Evolutionary conservation across 202 grass and related monocot species (phyloP).

Genomic region (Zizania palustris): DNA sequence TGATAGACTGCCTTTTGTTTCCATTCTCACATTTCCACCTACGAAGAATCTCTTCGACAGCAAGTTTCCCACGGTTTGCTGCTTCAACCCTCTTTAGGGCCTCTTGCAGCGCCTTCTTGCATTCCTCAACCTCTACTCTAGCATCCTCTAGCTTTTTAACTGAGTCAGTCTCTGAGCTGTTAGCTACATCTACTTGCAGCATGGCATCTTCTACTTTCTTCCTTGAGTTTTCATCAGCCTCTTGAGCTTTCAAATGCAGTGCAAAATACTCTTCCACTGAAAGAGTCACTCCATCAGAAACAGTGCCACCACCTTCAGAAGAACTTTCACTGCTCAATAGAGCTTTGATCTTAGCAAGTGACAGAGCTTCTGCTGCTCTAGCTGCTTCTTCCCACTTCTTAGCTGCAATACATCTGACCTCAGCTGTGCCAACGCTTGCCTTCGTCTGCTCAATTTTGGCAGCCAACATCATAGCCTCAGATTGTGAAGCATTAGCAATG

Average conservation of each 20-base stretch:
- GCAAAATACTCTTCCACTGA: slow-evolving; percentile 64
- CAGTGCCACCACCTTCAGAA: slow-evolving; percentile 26
- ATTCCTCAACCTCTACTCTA: slow-evolving; percentile 54
- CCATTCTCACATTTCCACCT: slow-evolving; percentile 55
- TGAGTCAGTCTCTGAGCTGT: slow-evolving; percentile 48
- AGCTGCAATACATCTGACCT: slow-evolving; percentile 61
- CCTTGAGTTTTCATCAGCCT: slow-evolving; percentile 59
- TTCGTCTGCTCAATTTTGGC: slow-evolving; percentile 84
- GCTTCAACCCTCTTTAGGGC: slow-evolving; percentile 68
- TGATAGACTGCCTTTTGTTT: slow-evolving; percentile 46
- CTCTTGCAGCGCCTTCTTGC: slow-evolving; percentile 67
- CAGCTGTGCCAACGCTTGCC: slow-evolving; percentile 62
- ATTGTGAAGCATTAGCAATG: slow-evolving; percentile 56
- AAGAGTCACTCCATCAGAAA: slow-evolving; percentile 58
- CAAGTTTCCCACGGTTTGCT: slow-evolving; percentile 63
- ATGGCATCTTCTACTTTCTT: slow-evolving; percentile 61
- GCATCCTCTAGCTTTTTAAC: slow-evolving; percentile 68
- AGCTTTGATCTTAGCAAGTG: slow-evolving; percentile 76
- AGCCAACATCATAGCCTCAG: slow-evolving; percentile 50
- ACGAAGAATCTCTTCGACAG: slow-evolving; percentile 61
- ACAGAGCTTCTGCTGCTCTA: slow-evolving; percentile 65
- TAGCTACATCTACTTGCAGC: slow-evolving; percentile 56
- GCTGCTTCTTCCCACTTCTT: slow-evolving; percentile 85
- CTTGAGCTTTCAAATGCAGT: slow-evolving; percentile 54
- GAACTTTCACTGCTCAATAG: slow-evolving; percentile 52